A percentile compares a stretch with the other conserved stretches of the same genome.
These are phyloP conservation scores for Ogataea ganodermae DNA, from an alignment of 805 yeast genomes.

Conservation along the genomic window DNA sequence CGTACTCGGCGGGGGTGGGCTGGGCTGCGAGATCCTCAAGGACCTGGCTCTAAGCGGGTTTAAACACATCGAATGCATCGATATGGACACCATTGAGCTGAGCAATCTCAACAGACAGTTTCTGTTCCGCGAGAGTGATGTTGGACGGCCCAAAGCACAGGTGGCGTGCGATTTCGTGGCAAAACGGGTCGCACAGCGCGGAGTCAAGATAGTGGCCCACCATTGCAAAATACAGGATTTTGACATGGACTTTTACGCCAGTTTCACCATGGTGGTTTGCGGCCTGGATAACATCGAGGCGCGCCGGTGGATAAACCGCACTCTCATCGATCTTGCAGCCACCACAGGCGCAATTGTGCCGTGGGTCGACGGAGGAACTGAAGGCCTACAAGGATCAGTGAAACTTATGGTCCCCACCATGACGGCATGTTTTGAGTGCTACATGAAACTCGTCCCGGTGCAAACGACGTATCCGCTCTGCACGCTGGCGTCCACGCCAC, in stretches of 20 bases:
- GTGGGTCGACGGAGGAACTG: constrained; percentile 92
- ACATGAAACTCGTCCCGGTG: constrained; percentile 69
- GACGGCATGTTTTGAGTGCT: constrained; percentile 92
- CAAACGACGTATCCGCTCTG: constrained; percentile 81
- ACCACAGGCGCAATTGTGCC: constrained; percentile 54
- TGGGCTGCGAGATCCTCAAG: constrained; percentile 80
- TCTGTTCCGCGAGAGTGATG: constrained; percentile 58
- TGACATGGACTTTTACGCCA: constrained; percentile 59
- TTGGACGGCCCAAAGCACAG: constrained; percentile 66
- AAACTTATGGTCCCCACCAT: constrained; percentile 83
- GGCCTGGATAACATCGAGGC: constrained; percentile 92
- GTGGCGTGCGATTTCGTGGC: constrained; percentile 62
- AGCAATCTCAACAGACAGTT: constrained; percentile 78
- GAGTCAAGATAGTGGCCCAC: constrained; percentile 49
- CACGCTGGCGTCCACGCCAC: constrained; percentile 92
- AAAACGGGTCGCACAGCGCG: constrained; percentile 37
- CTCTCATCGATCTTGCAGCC: constrained; percentile 64
- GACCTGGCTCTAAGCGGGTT: constrained; percentile 73
- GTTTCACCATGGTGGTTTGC: constrained; percentile 74
- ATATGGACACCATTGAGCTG: constrained; percentile 83
- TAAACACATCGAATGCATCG: constrained; percentile 63
- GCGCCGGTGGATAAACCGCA: constrained; percentile 82
- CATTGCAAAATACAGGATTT: constrained; percentile 67
- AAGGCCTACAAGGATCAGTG: constrained; percentile 90
- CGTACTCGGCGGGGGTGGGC: constrained; percentile 79